Conservation (phyloP, 345 rosid genomes). For the Euphorbia pulcherrima region DNA sequence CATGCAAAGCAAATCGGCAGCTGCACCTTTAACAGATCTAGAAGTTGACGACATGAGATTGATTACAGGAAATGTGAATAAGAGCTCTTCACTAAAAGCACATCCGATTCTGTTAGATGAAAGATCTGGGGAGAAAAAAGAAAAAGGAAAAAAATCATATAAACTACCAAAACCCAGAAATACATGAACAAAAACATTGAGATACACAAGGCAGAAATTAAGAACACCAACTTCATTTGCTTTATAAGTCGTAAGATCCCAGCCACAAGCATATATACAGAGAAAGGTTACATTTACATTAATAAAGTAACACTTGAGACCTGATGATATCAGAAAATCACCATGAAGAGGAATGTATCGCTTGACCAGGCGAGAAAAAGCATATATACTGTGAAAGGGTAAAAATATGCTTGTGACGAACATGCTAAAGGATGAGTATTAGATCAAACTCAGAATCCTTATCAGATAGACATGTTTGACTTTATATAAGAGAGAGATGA, state of each 20-base stretch:
- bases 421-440: constrained; percentile 4
- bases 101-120: constrained; percentile 29
- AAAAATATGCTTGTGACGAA: not conserved
- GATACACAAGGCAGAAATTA: not conserved
- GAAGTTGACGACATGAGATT: constrained; percentile 79
- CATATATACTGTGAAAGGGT: not conserved
- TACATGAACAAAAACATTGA: constrained; percentile 3
- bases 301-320: not conserved
- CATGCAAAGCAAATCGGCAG: constrained; percentile 62
- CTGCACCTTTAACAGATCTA: constrained; percentile 63
- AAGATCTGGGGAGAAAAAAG: constrained; percentile 38
- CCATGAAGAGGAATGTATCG: not conserved
- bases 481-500: constrained; percentile 2
- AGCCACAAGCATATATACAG: not conserved
- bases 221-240: not conserved
- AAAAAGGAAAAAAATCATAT: constrained; percentile 1
- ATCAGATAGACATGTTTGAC: not conserved
- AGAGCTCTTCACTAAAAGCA: constrained; percentile 53
- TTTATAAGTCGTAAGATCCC: not conserved
- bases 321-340: not conserved
- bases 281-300: not conserved
- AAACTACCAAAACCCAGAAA: not conserved
- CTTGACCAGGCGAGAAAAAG: not conserved
- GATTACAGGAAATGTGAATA: constrained; percentile 64
- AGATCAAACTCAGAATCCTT: not conserved